Evolutionary conservation across 768 basidiomycete genomes (phyloP).

Genomic region (Kwoniella sp.): DNA sequence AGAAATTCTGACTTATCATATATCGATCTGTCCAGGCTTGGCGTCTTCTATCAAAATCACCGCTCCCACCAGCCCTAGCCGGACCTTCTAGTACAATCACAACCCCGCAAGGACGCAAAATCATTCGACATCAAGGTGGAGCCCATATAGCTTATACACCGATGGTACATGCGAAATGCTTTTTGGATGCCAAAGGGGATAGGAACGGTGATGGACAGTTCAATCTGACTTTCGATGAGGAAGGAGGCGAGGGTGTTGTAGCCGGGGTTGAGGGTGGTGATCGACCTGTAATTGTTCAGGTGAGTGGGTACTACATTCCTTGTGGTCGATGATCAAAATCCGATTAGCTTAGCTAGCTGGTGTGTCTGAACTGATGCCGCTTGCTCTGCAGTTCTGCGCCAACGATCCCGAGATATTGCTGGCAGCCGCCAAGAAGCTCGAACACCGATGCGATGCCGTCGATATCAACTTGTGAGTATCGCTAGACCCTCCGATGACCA

Average conservation of each 20-base stretch:
- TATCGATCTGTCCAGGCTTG: constrained; percentile 66
- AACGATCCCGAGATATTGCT: constrained; percentile 81
- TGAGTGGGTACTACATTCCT: constrained; percentile 30
- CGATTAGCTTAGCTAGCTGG: too few relatives aligned
- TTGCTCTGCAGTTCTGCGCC: constrained; percentile 70
- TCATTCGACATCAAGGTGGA: constrained; percentile 33
- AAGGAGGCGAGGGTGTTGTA: constrained; percentile 64
- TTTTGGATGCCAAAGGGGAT: constrained; percentile 22
- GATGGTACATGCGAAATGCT: constrained; percentile 89
- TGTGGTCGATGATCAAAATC: too few relatives aligned
- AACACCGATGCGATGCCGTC: constrained; percentile 82
- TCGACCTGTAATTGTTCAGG: constrained; percentile 81
- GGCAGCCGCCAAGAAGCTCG: constrained; percentile 72
- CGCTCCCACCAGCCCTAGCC: constrained; percentile 42
- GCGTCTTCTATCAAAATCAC: constrained; percentile 71
- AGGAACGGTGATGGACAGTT: constrained; percentile 43
- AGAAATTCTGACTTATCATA: not conserved
- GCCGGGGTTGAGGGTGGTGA: constrained; percentile 60
- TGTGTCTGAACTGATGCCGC: too few relatives aligned
- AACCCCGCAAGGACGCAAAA: constrained; percentile 12
- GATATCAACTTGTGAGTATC: constrained; percentile 79
- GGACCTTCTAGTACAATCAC: constrained; percentile 33
- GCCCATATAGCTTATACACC: constrained; percentile 85
- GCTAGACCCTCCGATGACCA: not conserved
- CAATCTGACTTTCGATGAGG: constrained; percentile 66